Percentiles rank a stretch among this genome's conserved stretches.
phyloP scores from a whole-genome alignment of 352 stramenopile species.

The Peronospora farinosa region DNA sequence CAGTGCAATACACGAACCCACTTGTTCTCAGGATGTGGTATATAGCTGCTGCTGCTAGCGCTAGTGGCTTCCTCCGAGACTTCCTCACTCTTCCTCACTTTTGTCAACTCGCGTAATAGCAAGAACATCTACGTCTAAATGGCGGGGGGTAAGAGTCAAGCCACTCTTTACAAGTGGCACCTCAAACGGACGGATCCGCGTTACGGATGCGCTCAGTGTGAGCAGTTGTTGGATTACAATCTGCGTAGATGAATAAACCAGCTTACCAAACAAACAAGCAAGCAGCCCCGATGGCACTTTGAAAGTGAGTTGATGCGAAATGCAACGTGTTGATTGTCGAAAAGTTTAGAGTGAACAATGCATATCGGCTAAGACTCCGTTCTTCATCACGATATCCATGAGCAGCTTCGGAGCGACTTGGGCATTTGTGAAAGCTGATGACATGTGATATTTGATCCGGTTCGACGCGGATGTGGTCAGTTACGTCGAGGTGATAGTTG shows the following conservation, averaged over 20 bases:
- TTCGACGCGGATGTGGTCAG: background rate
- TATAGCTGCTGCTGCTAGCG: conserved; percentile 49
- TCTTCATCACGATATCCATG: background rate
- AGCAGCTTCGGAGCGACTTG: background rate
- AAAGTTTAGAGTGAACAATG: background rate
- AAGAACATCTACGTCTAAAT: conserved; percentile 36
- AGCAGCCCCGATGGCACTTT: background rate
- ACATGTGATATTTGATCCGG: background rate
- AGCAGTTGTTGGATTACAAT: conserved; percentile 21
- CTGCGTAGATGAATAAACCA: conserved; percentile 7
- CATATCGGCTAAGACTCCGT: background rate
- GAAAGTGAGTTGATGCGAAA: background rate
- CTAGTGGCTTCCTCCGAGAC: conserved; percentile 67
- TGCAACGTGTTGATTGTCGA: background rate
- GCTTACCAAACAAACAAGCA: background rate
- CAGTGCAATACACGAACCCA: too few species aligned
- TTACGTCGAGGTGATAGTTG: conserved; percentile 4
- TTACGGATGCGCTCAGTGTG: conserved; percentile 11
- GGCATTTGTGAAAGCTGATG: background rate
- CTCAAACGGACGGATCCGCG: conserved; percentile 13
- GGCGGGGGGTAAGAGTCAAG: background rate
- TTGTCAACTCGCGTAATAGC: conserved; percentile 59
- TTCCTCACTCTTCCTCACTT: conserved; percentile 71
- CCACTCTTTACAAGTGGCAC: conserved; percentile 9
- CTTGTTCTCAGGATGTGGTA: conserved; percentile 66